Base-by-base conservation (phyloP, 2,329 filamentous ascomycete species). In the Whalleya microplaca region DNA sequence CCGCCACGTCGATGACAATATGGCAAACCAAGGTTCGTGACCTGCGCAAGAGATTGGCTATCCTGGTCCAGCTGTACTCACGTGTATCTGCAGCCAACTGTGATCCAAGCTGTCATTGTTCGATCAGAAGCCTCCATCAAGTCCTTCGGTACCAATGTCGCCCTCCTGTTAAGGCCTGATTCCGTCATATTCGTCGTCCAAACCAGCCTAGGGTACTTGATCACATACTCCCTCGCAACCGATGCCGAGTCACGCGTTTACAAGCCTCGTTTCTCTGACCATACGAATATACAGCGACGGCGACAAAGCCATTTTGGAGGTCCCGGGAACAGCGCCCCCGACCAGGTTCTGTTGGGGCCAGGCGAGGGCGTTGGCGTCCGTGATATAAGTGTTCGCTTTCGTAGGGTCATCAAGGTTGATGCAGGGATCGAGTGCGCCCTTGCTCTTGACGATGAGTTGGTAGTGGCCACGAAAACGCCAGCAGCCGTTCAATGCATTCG, bases 321-420 rank as follows among this genome's bases (percentile, higher is more conserved):
- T n/a, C 79, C 82, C 14, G 76, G 81, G 3, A 79, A 82, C 32
- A 72, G 78, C 8, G 77, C 77, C 18, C 83, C 84, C 1, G 85
- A 88, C 49, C 82, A 86, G 63, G 84, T 89, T 48, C 72, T 89
- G 12, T 85, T 89, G 73, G 91, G 91, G 0, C 85, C 90, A 1
- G 93, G 93, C 32, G 95, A 97, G 72, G 90, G 90, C 9, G 83
- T 83, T 47, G 91, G 91, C 2, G 87, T 96, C 48, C 85, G 86
- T 51, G 95, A 99, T 74, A 86, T 96, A 53, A 96, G 89, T 66
- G 83, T 99, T 47, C 89, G 92, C 10, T 99, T 99, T 74, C 86
- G 94, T 55, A 96, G 97, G 90, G 94, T 96, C 14, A 98, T 99
- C 69, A 96, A 96, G 71, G 92, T 99, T 18, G 95, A 99, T 74